These are phyloP conservation scores for Ceraceosorus bombacis DNA, from an alignment of 1,284 basidiomycete genomes.

Conservation along the genomic window DNA sequence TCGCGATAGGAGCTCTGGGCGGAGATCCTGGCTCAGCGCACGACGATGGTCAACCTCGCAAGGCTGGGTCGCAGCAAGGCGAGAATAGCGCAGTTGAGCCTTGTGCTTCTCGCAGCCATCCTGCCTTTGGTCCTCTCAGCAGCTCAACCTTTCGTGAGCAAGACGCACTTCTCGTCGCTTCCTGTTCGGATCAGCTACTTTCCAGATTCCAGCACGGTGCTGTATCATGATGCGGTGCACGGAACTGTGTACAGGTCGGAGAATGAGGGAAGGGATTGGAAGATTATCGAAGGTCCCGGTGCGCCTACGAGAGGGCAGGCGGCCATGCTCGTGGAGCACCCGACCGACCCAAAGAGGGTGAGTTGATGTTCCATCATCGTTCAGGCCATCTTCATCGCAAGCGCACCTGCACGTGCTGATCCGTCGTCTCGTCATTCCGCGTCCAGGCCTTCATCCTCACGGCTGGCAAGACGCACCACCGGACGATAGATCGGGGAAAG, in stretches of 20 bases:
- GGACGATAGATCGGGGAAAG: slow-evolving; percentile 36
- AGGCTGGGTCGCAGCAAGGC: too few relatives aligned
- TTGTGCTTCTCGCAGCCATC: not conserved
- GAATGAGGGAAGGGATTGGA: slow-evolving; percentile 86
- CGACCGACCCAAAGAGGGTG: slow-evolving; percentile 59
- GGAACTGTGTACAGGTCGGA: slow-evolving; percentile 68
- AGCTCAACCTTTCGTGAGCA: not conserved
- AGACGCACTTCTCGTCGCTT: slow-evolving; percentile 56
- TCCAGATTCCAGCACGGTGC: slow-evolving; percentile 72
- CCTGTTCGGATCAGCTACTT: slow-evolving; percentile 83
- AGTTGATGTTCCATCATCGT: slow-evolving; percentile 3
- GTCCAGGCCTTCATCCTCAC: slow-evolving; percentile 39
- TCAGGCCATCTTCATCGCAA: not conserved
- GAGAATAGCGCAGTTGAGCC: not conserved
- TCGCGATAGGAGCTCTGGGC: too few relatives aligned
- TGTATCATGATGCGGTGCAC: slow-evolving; percentile 70
- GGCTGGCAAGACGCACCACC: slow-evolving; percentile 34
- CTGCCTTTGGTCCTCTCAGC: not conserved
- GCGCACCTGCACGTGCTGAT: not conserved
- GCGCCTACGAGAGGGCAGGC: slow-evolving; percentile 60
- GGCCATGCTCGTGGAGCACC: slow-evolving; percentile 73
- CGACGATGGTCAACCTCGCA: too few relatives aligned
- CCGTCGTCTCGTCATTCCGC: not conserved
- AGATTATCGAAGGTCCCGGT: slow-evolving; percentile 52
- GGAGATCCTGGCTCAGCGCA: too few relatives aligned